A percentile compares a stretch with the other conserved stretches of the same genome.
Conservation (phyloP, 2,329 filamentous ascomycete genomes). For the Albifimbria verrucaria region DNA sequence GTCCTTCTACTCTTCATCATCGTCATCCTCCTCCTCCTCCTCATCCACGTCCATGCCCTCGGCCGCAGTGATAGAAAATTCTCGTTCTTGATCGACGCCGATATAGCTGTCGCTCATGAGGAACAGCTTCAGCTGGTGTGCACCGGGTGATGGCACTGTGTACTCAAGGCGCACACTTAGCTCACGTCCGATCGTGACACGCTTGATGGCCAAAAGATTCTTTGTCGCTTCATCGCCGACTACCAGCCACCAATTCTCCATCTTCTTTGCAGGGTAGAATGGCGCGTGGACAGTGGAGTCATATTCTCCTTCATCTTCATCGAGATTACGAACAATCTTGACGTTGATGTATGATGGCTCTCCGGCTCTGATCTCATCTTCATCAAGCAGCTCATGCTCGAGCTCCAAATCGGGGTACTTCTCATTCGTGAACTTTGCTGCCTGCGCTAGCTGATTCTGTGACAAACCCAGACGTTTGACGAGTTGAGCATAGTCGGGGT, state of each 20-base stretch:
- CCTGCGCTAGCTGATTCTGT: constrained; percentile 79
- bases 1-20: constrained; percentile 33
- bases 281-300: constrained; percentile 89
- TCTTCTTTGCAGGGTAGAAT: constrained; percentile 88
- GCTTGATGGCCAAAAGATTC: constrained; percentile 87
- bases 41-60: constrained; percentile 96
- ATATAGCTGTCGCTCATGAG: constrained; percentile 97
- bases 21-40: constrained; percentile 75
- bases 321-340: constrained; percentile 78
- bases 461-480: constrained; percentile 75
- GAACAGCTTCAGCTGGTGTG: constrained; percentile 85
- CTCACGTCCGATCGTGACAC: constrained; percentile 79
- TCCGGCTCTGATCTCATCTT: constrained; percentile 75
- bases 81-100: constrained; percentile 92
- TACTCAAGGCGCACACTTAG: constrained; percentile 82
- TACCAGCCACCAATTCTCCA: constrained; percentile 98
- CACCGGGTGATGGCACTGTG: constrained; percentile 77
- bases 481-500: constrained; percentile 73
- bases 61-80: constrained; percentile 78
- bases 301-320: constrained; percentile 62
- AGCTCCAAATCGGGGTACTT: constrained; percentile 95
- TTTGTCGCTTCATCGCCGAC: constrained; percentile 90
- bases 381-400: constrained; percentile 80
- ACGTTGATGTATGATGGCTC: constrained; percentile 80
- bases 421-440: constrained; percentile 92